Conservation (phyloP, 768 basidiomycete species). For the Collybia sordida region DNA sequence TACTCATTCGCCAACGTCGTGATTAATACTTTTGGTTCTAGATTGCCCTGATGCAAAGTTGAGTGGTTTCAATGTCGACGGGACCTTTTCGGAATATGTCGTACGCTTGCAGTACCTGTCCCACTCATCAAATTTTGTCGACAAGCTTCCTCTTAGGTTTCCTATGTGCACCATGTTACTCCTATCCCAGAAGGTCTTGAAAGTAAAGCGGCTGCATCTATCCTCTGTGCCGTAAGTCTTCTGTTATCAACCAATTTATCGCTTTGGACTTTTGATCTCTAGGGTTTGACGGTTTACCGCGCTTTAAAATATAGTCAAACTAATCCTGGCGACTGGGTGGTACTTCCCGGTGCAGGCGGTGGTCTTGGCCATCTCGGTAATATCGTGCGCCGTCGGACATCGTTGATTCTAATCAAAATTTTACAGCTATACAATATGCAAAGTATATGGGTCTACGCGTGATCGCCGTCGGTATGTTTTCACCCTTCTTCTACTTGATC, state of each 20-base stretch:
- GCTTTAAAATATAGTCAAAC: slow-evolving; percentile 74
- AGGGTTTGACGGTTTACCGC: slow-evolving; percentile 86
- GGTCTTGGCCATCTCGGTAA: slow-evolving; percentile 81
- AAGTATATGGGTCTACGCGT: slow-evolving; percentile 74
- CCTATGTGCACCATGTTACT: slow-evolving; percentile 72
- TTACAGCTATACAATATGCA: slow-evolving; percentile 77
- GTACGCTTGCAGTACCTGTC: slow-evolving; percentile 26
- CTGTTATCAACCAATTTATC: too few species aligned
- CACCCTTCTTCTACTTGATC: background rate
- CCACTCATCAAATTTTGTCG: background rate
- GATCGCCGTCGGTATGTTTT: slow-evolving; percentile 59
- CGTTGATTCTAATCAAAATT: background rate
- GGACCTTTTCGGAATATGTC: slow-evolving; percentile 73
- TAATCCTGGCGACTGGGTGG: slow-evolving; percentile 71
- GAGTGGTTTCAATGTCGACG: slow-evolving; percentile 75
- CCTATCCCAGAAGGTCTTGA: slow-evolving; percentile 71
- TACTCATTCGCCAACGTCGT: background rate
- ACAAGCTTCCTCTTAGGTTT: slow-evolving; percentile 39
- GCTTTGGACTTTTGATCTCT: slow-evolving; percentile 10
- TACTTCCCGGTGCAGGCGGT: slow-evolving; percentile 76
- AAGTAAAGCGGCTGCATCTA: slow-evolving; percentile 68
- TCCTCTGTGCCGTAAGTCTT: slow-evolving; percentile 69
- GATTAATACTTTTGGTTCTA: slow-evolving; percentile 16
- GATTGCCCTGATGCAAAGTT: slow-evolving; percentile 60
- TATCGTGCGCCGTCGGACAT: background rate